Percentiles rank a stretch among this genome's conserved stretches.
phyloP scores from a whole-genome alignment of 805 yeast species.

The Debaryomyces prosopidis region DNA sequence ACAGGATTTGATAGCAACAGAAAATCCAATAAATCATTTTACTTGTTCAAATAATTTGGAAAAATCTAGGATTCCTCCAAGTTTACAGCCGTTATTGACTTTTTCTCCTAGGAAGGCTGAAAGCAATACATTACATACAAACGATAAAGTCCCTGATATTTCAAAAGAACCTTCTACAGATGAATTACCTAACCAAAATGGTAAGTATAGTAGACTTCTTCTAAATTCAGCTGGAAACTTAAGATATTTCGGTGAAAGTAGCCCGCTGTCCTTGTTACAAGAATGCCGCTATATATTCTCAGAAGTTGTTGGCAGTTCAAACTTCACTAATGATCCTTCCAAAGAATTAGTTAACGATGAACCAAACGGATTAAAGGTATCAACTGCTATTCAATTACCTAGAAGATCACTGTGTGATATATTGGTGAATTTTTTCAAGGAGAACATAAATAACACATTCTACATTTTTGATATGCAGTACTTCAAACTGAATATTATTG shows the following conservation, averaged over 20 bases:
- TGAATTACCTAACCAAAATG: no score
- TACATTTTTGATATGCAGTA: slow-evolving; percentile 39
- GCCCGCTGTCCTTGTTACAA: slow-evolving; percentile 39
- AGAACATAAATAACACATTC: slow-evolving; percentile 39
- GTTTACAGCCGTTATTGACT: no score
- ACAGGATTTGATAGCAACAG: no score
- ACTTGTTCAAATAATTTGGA: slow-evolving; percentile 18
- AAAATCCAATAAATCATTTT: no score
- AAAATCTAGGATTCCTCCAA: no score
- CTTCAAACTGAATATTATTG: slow-evolving; percentile 24
- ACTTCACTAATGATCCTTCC: slow-evolving; percentile 39
- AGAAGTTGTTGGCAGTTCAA: slow-evolving; percentile 28
- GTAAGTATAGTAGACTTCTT: slow-evolving; percentile 26
- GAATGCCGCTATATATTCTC: slow-evolving; percentile 41
- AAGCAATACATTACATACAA: no score
- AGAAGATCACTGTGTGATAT: neutral
- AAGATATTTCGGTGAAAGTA: slow-evolving; percentile 43
- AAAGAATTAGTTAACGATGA: slow-evolving; percentile 11
- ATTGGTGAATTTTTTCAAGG: slow-evolving; percentile 25
- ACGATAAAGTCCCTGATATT: no score
- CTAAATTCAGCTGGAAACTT: slow-evolving; percentile 35
- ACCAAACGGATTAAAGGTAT: slow-evolving; percentile 10
- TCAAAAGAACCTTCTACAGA: no score
- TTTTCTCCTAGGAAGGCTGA: slow-evolving; percentile 11
- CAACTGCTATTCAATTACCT: slow-evolving; percentile 10